Evolutionary conservation across 805 yeast genomes (phyloP).

Genomic region (Pichia californica): DNA sequence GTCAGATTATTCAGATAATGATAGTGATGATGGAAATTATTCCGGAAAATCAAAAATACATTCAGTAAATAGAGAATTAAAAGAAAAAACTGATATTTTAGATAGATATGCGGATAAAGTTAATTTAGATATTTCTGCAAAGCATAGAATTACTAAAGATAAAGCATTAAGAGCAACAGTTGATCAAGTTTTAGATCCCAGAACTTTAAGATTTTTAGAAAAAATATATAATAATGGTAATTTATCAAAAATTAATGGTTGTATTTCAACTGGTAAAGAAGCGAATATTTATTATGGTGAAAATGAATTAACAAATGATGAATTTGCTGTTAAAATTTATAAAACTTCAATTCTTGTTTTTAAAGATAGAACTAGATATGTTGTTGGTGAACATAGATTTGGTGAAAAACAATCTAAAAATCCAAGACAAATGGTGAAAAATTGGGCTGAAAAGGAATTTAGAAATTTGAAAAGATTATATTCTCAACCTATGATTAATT

Average conservation of each 20-base stretch:
- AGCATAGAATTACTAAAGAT: conserved; percentile 62
- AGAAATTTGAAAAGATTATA: conserved; percentile 82
- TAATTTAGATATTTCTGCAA: conserved; percentile 54
- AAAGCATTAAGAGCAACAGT: conserved; percentile 93
- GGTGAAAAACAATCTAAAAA: conserved; percentile 80
- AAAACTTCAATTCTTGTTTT: conserved; percentile 96
- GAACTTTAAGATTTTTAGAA: conserved; percentile 78
- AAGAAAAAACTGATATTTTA: conserved; percentile 43
- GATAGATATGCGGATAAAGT: conserved; percentile 61
- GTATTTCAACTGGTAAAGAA: conserved; percentile 94
- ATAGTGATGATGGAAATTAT: not conserved
- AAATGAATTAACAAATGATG: conserved; percentile 40
- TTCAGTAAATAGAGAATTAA: conserved; percentile 12
- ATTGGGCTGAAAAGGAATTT: conserved; percentile 98
- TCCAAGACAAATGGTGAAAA: conserved; percentile 94
- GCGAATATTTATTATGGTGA: conserved; percentile 94
- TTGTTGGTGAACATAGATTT: conserved; percentile 92
- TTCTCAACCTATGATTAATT: conserved; percentile 67
- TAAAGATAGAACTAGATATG: conserved; percentile 93
- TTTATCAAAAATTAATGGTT: conserved; percentile 83
- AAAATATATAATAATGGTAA: conserved; percentile 80
- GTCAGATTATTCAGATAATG: conserved; percentile 10
- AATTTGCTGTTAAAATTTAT: conserved; percentile 85
- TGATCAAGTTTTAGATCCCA: conserved; percentile 92
- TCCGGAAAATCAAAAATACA: not conserved